Conservation (phyloP, 75 land plant species). For the Larix kaempferi region DNA sequence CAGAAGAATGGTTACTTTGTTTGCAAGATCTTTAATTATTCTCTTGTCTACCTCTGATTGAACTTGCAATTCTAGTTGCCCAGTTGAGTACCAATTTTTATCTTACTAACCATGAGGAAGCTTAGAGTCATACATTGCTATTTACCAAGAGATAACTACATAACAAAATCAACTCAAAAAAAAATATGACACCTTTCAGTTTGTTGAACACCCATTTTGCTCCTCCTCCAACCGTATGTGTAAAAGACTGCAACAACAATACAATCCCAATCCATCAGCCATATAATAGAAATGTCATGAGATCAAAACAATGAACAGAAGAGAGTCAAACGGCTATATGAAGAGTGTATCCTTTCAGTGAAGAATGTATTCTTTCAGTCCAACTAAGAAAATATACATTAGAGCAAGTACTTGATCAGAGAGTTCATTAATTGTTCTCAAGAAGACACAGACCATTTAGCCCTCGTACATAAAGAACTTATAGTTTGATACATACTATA, state of each 20-base stretch:
- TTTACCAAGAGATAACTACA: background rate
- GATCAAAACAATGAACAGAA: background rate
- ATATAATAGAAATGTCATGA: background rate
- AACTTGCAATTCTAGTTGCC: too few relatives aligned
- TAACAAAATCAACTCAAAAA: background rate
- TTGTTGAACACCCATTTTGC: slow-evolving; percentile 52
- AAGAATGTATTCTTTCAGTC: background rate
- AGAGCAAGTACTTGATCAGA: background rate
- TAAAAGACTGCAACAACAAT: slow-evolving; percentile 27
- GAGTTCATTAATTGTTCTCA: background rate
- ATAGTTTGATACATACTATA: background rate
- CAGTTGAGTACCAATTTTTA: too few relatives aligned
- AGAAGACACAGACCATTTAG: background rate
- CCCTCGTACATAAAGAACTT: background rate
- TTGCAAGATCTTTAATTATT: too few relatives aligned
- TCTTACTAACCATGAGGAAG: too few relatives aligned
- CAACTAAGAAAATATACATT: background rate
- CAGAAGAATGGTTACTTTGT: too few relatives aligned
- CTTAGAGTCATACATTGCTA: too few relatives aligned
- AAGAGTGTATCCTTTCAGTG: background rate
- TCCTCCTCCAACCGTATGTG: slow-evolving; percentile 49
- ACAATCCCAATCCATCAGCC: background rate
- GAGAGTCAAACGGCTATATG: background rate
- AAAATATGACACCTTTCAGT: slow-evolving; percentile 29
- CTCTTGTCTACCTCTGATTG: too few relatives aligned